phyloP scores from a whole-genome alignment of 2,329 filamentous ascomycete genomes.

The Didymella segeticola region DNA sequence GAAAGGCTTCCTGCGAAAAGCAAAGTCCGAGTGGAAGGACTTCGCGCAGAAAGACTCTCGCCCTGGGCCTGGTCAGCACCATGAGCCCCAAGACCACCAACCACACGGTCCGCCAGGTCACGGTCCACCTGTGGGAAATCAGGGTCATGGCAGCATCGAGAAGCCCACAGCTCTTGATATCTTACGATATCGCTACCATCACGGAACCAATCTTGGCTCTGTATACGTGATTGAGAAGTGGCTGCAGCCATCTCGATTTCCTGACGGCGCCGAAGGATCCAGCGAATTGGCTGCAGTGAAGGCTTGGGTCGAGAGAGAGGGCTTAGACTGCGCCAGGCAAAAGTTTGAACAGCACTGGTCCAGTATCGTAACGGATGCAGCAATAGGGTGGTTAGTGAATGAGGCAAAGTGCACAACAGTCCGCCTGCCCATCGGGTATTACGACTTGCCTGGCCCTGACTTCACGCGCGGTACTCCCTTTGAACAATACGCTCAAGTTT shows the following conservation, averaged over 20 bases:
- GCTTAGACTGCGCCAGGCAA: conserved; percentile 56
- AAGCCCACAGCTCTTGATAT: conserved; percentile 51
- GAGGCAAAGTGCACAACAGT: conserved; percentile 63
- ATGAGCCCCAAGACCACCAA: conserved; percentile 1
- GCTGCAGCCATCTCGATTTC: conserved; percentile 61
- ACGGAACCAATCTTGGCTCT: conserved; percentile 65
- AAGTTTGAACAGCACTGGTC: conserved; percentile 64
- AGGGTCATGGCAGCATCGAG: conserved; percentile 43
- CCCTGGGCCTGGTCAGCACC: neutral
- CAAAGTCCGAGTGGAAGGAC: conserved; percentile 33
- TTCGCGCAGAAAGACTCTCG: conserved; percentile 14
- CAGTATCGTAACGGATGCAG: conserved; percentile 57
- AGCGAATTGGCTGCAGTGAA: conserved; percentile 62
- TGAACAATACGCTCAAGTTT: conserved; percentile 56
- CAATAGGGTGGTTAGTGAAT: conserved; percentile 61
- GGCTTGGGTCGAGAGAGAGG: conserved; percentile 55
- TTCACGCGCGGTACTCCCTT: conserved; percentile 62
- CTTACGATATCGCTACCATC: conserved; percentile 64
- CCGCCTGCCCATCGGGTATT: conserved; percentile 67
- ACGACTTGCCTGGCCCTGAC: conserved; percentile 57
- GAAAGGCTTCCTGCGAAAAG: conserved; percentile 39
- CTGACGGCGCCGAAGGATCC: conserved; percentile 49
- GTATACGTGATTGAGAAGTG: conserved; percentile 68
- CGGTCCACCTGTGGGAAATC: conserved; percentile 6
- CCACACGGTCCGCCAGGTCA: neutral